Percentiles rank a stretch among this genome's conserved stretches.
These are phyloP conservation scores for Neurospora sp. DNA, from an alignment of 495 filamentous ascomycete species.

Conservation along the genomic window DNA sequence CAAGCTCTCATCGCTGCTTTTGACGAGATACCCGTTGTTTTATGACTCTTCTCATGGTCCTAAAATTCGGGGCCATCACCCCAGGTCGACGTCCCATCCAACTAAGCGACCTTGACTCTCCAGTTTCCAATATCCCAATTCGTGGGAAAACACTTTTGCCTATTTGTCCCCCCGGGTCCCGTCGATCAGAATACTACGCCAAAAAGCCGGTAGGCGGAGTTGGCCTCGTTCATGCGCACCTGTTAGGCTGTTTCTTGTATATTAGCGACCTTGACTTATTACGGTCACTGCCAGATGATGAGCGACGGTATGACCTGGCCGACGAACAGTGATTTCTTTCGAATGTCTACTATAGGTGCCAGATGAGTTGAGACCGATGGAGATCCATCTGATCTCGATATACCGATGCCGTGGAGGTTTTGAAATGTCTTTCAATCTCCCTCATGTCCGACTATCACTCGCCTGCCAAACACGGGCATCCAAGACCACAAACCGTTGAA, in stretches of 20 bases:
- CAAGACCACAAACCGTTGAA: background rate
- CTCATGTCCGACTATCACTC: too few species aligned
- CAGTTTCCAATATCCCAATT: background rate
- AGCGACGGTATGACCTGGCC: background rate
- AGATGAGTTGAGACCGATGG: background rate
- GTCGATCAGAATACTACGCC: background rate
- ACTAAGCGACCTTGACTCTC: background rate
- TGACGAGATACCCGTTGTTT: background rate
- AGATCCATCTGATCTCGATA: too few species aligned
- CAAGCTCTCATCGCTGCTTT: background rate
- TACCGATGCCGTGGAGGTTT: background rate
- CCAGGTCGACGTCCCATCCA: background rate
- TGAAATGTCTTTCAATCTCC: background rate
- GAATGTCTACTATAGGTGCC: background rate
- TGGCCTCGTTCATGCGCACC: background rate
- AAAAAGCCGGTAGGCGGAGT: background rate
- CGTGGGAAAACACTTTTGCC: background rate
- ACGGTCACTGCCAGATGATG: background rate
- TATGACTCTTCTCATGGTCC: background rate
- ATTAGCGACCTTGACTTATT: background rate
- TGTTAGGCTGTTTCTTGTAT: background rate
- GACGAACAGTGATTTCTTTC: background rate
- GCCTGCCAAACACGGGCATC: background rate
- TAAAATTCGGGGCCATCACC: background rate
- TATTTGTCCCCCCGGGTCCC: background rate